phyloP scores from a whole-genome alignment of 2,329 filamentous ascomycete species.

The Davidsoniella neocaledoniae region DNA sequence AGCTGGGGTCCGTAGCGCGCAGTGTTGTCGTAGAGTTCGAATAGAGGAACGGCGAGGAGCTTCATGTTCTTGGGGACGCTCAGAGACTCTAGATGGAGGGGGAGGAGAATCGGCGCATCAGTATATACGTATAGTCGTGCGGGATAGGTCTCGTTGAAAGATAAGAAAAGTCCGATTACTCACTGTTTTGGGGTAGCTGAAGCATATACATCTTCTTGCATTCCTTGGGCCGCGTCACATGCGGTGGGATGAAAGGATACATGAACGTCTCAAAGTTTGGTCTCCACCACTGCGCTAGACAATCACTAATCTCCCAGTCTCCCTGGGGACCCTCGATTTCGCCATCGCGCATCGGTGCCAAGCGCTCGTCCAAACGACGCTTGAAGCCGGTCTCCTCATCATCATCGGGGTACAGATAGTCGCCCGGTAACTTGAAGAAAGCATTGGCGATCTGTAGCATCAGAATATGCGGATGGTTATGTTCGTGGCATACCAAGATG shows the following conservation, averaged over 20 bases:
- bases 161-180: slow-evolving; percentile 17
- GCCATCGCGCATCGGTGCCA: slow-evolving; percentile 80
- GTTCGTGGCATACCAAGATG: slow-evolving; percentile 93
- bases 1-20: slow-evolving; percentile 88
- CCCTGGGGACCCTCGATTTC: slow-evolving; percentile 62
- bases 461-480: slow-evolving; percentile 95
- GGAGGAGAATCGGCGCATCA: slow-evolving; percentile 14
- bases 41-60: slow-evolving; percentile 84
- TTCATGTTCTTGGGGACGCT: slow-evolving; percentile 99
- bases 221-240: slow-evolving; percentile 93
- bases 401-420: slow-evolving; percentile 79
- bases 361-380: slow-evolving; percentile 71
- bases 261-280: slow-evolving; percentile 99
- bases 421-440: slow-evolving; percentile 96
- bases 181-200: slow-evolving; percentile 81
- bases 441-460: slow-evolving; percentile 99
- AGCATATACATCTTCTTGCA: slow-evolving; percentile 99
- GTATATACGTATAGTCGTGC: neutral
- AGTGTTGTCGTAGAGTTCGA: slow-evolving; percentile 97
- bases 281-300: slow-evolving; percentile 94
- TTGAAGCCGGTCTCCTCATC: slow-evolving; percentile 96
- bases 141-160: neutral
- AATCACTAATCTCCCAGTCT: slow-evolving; percentile 90
- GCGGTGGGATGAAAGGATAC: slow-evolving; percentile 94
- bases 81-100: slow-evolving; percentile 53